Percentiles rank a stretch among this genome's conserved stretches.
Conservation (phyloP, 192 early-diverging fungal genomes). For the Dispira parvispora region DNA sequence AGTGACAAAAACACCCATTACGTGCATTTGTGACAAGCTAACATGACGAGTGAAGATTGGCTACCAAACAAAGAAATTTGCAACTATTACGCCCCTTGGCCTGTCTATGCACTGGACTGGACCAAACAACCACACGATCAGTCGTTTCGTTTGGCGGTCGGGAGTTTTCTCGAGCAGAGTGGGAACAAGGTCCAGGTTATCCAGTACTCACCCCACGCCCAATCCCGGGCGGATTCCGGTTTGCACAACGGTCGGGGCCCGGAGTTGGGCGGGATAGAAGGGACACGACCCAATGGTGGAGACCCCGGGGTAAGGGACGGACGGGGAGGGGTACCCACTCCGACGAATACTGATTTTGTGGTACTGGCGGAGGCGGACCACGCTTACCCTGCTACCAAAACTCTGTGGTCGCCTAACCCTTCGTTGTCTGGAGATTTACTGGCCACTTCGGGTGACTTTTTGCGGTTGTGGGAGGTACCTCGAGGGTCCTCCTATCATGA, state of each 20-base stretch:
- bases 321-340: not conserved
- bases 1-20: too few relatives aligned
- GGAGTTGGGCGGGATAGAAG: not conserved
- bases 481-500: not conserved
- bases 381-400: constrained; percentile 80
- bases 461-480: constrained; percentile 74
- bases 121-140: constrained; percentile 42
- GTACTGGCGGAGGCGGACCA: constrained; percentile 58
- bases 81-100: constrained; percentile 66
- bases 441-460: constrained; percentile 73
- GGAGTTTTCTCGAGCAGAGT: constrained; percentile 59
- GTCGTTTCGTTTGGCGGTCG: constrained; percentile 64
- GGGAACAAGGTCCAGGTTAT: constrained; percentile 37
- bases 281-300: constrained; percentile 13
- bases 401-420: constrained; percentile 70
- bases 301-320: not conserved
- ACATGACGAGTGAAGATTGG: not conserved
- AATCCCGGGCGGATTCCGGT: too few relatives aligned
- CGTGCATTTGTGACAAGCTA: not conserved
- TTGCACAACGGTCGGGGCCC: not conserved
- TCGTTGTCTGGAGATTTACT: constrained; percentile 46
- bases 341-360: constrained; percentile 41
- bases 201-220: constrained; percentile 5
- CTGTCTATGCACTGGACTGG: constrained; percentile 84
- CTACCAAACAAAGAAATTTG: constrained; percentile 47